Conservation (phyloP, 2,329 filamentous ascomycete genomes). For the Talaromyces atroroseus region DNA sequence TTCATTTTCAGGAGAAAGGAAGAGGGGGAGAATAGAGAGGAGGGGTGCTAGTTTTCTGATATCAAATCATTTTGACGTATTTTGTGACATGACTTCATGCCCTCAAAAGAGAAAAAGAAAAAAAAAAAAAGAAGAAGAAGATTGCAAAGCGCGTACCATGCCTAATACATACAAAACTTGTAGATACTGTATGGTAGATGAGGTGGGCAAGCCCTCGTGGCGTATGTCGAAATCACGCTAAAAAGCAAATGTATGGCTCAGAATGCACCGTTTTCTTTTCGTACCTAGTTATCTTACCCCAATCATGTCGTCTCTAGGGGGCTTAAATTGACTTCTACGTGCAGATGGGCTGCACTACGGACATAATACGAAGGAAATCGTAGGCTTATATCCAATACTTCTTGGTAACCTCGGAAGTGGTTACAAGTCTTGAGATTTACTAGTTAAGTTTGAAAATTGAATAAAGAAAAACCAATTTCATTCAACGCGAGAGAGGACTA, state of each 20-base stretch:
- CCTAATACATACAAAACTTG: background rate
- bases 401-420: too few relatives aligned
- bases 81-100: too few relatives aligned
- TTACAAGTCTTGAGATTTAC: background rate
- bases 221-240: background rate
- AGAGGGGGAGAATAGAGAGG: too few relatives aligned
- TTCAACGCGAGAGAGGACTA: background rate
- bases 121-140: too few relatives aligned
- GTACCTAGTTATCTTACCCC: background rate
- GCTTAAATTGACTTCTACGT: background rate
- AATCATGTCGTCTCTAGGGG: background rate
- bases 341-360: background rate
- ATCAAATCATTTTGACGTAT: background rate
- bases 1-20: background rate
- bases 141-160: background rate
- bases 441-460: background rate
- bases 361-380: background rate
- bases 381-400: background rate
- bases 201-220: background rate
- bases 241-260: background rate
- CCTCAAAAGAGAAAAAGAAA: too few relatives aligned
- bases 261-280: background rate
- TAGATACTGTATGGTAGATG: background rate
- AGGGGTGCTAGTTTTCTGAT: background rate
- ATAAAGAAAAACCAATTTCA: background rate